Evolutionary conservation across 2,329 filamentous ascomycete genomes (phyloP).

Genomic region (Alternaria brassicae): DNA sequence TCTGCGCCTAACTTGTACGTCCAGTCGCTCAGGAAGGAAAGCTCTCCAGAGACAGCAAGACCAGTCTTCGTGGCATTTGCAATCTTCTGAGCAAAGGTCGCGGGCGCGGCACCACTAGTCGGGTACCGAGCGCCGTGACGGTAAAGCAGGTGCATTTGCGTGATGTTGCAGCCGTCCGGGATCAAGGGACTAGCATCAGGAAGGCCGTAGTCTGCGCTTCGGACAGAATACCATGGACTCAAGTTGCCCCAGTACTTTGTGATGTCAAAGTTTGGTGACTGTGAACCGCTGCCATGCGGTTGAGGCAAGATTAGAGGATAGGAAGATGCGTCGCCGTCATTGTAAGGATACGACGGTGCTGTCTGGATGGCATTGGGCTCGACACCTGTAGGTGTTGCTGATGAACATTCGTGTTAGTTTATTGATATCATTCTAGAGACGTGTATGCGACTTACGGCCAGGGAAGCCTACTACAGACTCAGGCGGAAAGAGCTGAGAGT

Average conservation of each 20-base stretch:
- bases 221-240: conserved; percentile 40
- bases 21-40: conserved; percentile 37
- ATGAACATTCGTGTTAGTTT: not conserved
- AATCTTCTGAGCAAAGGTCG: conserved; percentile 36
- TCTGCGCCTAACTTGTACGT: conserved; percentile 42
- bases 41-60: conserved; percentile 34
- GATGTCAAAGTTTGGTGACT: conserved; percentile 35
- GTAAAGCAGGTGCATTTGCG: conserved; percentile 40
- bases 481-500: conserved; percentile 35
- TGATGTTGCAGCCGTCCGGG: conserved; percentile 37
- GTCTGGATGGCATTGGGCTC: conserved; percentile 41
- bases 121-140: conserved; percentile 43
- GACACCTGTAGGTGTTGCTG: conserved; percentile 36
- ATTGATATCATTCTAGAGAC: not conserved
- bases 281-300: conserved; percentile 26
- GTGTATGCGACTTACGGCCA: conserved; percentile 19
- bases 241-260: conserved; percentile 43
- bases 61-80: conserved; percentile 36
- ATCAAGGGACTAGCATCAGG: conserved; percentile 34
- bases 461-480: conserved; percentile 39
- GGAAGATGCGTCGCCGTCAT: conserved; percentile 26
- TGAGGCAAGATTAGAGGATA: conserved; percentile 36
- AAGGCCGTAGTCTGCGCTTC: conserved; percentile 38
- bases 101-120: conserved; percentile 35
- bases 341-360: conserved; percentile 40